Percentiles rank a stretch among this genome's conserved stretches.
Conservation (phyloP, 352 stramenopile genomes). For the Phytophthora macrochlamydospora region DNA sequence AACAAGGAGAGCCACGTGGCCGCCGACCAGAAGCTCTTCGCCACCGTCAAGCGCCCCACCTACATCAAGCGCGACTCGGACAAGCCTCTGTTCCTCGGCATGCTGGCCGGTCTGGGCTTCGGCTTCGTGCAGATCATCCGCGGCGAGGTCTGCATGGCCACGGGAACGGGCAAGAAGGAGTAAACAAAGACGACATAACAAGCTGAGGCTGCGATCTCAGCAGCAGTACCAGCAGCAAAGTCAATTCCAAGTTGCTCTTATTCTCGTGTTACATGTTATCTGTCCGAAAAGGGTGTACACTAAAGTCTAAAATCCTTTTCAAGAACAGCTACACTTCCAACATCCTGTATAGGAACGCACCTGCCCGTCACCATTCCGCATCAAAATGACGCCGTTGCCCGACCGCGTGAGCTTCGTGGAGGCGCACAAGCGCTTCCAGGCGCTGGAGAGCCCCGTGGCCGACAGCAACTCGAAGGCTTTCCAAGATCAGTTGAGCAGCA, state of each 20-base stretch:
- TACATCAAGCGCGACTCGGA: constrained; percentile 74
- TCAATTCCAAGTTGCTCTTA: not conserved
- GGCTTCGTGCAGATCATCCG: constrained; percentile 65
- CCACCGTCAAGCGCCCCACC: constrained; percentile 56
- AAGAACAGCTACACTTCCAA: not conserved
- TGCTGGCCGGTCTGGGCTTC: constrained; percentile 52
- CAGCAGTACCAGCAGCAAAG: not conserved
- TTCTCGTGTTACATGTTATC: too few species aligned
- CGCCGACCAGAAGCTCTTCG: constrained; percentile 74
- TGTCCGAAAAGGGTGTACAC: too few species aligned
- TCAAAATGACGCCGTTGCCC: not conserved
- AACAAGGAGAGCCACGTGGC: constrained; percentile 71
- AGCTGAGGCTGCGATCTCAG: too few species aligned
- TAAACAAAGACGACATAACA: constrained; percentile 30
- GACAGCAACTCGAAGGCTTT: constrained; percentile 30
- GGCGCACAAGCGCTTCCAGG: constrained; percentile 31
- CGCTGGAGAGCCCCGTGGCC: constrained; percentile 28
- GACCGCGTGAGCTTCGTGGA: constrained; percentile 40
- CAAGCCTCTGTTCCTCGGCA: constrained; percentile 38
- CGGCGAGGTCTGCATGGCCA: constrained; percentile 78
- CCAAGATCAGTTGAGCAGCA: constrained; percentile 24
- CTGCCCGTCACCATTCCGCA: too few species aligned
- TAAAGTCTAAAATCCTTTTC: not conserved
- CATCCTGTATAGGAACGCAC: not conserved
- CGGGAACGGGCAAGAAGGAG: constrained; percentile 70